phyloP scores from a whole-genome alignment of 148 eudicot genomes.

The Polygonum maritimum region DNA sequence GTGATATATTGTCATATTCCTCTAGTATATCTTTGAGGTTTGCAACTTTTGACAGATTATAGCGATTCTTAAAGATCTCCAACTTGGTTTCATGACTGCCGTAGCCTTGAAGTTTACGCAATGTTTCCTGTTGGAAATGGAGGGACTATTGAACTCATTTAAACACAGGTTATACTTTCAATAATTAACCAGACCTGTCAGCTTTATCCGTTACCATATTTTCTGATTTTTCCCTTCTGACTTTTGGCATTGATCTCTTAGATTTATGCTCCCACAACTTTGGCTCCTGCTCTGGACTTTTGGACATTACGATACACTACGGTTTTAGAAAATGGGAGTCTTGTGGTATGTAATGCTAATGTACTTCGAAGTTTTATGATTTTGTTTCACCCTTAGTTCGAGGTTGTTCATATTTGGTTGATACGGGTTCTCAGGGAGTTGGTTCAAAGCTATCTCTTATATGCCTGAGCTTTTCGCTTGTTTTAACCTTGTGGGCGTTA shows the following conservation, averaged over 20 bases:
- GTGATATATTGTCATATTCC: too few relatives aligned
- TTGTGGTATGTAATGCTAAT: slow-evolving; percentile 54
- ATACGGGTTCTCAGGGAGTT: too few relatives aligned
- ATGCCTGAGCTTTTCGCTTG: too few relatives aligned
- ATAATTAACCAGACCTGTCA: too few relatives aligned
- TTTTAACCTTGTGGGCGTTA: too few relatives aligned
- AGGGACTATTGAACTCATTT: slow-evolving; percentile 84
- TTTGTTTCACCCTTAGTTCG: not conserved
- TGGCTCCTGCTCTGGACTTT: slow-evolving; percentile 92
- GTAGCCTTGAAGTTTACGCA: slow-evolving; percentile 83
- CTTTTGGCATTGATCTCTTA: slow-evolving; percentile 17
- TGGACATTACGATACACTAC: slow-evolving; percentile 97
- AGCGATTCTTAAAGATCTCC: slow-evolving; percentile 93
- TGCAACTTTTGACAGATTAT: slow-evolving; percentile 44
- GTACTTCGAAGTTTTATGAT: too few relatives aligned
- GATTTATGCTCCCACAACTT: slow-evolving; percentile 92
- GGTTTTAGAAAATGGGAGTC: slow-evolving; percentile 75
- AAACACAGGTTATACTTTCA: slow-evolving; percentile 49
- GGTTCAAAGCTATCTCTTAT: too few relatives aligned
- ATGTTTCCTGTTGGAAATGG: slow-evolving; percentile 90
- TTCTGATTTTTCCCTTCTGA: too few relatives aligned
- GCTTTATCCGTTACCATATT: too few relatives aligned
- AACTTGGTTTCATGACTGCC: slow-evolving; percentile 95
- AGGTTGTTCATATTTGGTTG: not conserved
- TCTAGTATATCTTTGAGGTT: too few relatives aligned